phyloP scores from a whole-genome alignment of 2,329 filamentous ascomycete species.

The Domatiomyces globalis region DNA sequence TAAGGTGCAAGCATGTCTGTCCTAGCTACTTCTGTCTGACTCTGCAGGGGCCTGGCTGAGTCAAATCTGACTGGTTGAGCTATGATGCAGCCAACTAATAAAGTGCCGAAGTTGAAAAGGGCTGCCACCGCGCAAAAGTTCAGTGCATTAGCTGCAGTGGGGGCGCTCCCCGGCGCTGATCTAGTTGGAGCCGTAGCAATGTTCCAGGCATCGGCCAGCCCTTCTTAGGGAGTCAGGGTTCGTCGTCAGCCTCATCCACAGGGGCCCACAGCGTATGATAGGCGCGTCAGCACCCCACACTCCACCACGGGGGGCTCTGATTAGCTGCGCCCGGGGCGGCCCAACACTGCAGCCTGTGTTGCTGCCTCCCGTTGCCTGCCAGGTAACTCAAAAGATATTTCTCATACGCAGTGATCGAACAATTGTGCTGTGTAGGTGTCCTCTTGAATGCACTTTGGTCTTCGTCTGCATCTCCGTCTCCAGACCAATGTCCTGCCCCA shows the following conservation, averaged over 20 bases:
- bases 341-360: neutral
- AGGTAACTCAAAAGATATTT: neutral
- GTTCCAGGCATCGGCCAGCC: too few species aligned
- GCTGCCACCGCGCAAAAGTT: neutral
- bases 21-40: too few species aligned
- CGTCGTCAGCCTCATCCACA: neutral
- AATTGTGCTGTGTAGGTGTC: neutral
- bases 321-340: neutral
- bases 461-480: neutral
- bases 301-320: neutral
- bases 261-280: neutral
- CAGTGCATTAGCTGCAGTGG: neutral
- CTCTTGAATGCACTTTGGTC: neutral
- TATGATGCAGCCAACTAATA: neutral
- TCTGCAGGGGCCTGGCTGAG: too few species aligned
- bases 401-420: neutral
- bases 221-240: neutral
- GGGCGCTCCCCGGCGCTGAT: too few species aligned
- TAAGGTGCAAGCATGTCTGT: too few species aligned
- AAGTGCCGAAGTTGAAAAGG: too few species aligned
- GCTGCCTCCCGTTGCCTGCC: neutral
- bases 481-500: too few species aligned
- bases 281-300: neutral
- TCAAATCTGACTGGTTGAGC: neutral
- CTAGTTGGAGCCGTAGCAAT: neutral